Conservation (phyloP, 306 rosid genomes). For the Pyrus bretschneideri region DNA sequence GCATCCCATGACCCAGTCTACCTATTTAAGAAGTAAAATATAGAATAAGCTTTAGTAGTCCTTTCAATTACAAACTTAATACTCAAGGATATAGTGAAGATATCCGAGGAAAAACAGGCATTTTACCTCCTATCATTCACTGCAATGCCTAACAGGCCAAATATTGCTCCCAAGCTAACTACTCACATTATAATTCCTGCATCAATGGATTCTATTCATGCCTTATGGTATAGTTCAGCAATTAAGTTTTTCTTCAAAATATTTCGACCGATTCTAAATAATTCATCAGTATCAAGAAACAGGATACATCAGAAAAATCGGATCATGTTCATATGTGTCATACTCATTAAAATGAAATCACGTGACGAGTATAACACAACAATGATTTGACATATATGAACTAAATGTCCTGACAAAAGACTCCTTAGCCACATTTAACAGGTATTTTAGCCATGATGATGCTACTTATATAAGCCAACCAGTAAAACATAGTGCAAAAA, state of each 20-base stretch:
- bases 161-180: neutral
- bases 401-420: neutral
- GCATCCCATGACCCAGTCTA: neutral
- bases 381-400: neutral
- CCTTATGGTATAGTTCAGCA: neutral
- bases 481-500: neutral
- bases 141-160: neutral
- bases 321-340: neutral
- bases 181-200: neutral
- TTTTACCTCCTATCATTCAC: neutral
- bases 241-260: neutral
- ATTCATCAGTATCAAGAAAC: neutral
- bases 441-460: too few relatives aligned
- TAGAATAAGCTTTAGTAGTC: neutral
- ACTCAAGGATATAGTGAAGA: neutral
- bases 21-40: neutral
- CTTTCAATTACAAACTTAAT: neutral
- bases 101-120: neutral
- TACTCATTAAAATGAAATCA: neutral
- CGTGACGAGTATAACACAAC: neutral
- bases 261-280: neutral
- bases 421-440: neutral
- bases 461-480: too few relatives aligned
- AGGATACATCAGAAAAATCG: neutral
- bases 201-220: neutral